These are phyloP conservation scores for Cardiosporidium cionae DNA, from an alignment of 169 alveolate genomes.

Conservation along the genomic window DNA sequence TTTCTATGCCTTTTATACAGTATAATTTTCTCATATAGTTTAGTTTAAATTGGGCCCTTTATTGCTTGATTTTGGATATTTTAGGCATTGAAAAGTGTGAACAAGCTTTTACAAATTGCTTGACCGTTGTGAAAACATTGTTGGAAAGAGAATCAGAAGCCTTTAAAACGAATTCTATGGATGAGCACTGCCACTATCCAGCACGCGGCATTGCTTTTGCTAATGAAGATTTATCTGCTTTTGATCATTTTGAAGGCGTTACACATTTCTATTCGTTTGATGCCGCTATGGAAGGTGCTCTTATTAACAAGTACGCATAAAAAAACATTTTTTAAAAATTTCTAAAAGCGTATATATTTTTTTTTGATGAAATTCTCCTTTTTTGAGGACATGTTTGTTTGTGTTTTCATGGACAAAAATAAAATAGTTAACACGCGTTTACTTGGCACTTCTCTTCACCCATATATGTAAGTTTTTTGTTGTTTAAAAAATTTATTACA, in stretches of 20 bases:
- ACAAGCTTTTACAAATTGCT: background rate
- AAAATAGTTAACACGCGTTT: no score
- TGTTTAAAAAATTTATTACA: no score
- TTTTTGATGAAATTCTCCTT: no score
- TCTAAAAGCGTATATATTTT: no score
- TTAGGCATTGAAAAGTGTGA: background rate
- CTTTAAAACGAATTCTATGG: background rate
- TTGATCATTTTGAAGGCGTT: conserved; percentile 63
- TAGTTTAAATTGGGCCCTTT: no score
- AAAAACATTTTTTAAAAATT: no score
- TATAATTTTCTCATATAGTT: no score
- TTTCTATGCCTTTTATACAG: background rate
- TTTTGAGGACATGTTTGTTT: no score
- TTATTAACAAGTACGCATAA: conserved; percentile 59
- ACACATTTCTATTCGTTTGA: conserved; percentile 73
- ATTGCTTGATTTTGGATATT: no score
- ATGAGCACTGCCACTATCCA: background rate
- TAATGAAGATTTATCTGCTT: conserved; percentile 64
- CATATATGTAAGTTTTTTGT: no score
- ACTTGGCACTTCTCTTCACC: no score
- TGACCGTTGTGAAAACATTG: background rate
- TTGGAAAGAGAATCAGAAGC: background rate
- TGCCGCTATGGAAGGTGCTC: conserved; percentile 72
- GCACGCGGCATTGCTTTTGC: conserved; percentile 45
- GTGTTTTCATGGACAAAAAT: no score